Percentiles rank a stretch among this genome's conserved stretches.
Conservation (phyloP, 805 yeast genomes). For the Starmera pachycereana region DNA sequence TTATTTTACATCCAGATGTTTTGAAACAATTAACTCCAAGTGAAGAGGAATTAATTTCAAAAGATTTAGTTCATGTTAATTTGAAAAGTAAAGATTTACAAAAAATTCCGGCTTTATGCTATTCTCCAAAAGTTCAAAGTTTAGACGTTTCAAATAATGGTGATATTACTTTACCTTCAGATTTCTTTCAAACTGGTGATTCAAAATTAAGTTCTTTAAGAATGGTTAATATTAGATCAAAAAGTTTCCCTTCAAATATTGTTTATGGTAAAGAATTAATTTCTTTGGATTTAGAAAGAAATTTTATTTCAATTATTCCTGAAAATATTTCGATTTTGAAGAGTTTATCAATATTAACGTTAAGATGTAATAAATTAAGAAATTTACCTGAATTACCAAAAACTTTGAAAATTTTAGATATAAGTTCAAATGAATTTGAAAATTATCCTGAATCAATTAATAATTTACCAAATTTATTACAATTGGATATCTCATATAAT, state of each 20-base stretch:
- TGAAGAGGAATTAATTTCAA: conserved; percentile 56
- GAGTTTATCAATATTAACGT: conserved; percentile 46
- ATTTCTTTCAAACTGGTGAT: conserved; percentile 72
- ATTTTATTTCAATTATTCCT: conserved; percentile 59
- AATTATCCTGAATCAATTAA: conserved; percentile 57
- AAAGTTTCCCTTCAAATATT: conserved; percentile 64
- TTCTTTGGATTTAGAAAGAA: conserved; percentile 65
- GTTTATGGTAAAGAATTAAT: conserved; percentile 59
- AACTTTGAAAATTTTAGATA: conserved; percentile 48
- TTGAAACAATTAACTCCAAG: conserved; percentile 53
- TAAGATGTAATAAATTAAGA: conserved; percentile 68
- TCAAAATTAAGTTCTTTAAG: conserved; percentile 56
- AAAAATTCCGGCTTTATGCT: conserved; percentile 76
- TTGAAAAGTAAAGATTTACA: conserved; percentile 65
- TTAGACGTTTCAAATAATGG: conserved; percentile 83
- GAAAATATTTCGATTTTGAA: conserved; percentile 41
- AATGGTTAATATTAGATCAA: conserved; percentile 64
- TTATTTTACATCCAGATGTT: conserved; percentile 56
- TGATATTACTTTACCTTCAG: conserved; percentile 71
- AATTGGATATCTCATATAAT: conserved; percentile 78
- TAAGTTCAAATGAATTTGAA: conserved; percentile 69
- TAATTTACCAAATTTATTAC: conserved; percentile 44
- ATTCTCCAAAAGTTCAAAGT: conserved; percentile 70
- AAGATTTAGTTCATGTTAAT: conserved; percentile 64
- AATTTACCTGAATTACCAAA: conserved; percentile 49